Conservation (phyloP, 2,329 filamentous ascomycete species). For the Epichloe hybrida region DNA sequence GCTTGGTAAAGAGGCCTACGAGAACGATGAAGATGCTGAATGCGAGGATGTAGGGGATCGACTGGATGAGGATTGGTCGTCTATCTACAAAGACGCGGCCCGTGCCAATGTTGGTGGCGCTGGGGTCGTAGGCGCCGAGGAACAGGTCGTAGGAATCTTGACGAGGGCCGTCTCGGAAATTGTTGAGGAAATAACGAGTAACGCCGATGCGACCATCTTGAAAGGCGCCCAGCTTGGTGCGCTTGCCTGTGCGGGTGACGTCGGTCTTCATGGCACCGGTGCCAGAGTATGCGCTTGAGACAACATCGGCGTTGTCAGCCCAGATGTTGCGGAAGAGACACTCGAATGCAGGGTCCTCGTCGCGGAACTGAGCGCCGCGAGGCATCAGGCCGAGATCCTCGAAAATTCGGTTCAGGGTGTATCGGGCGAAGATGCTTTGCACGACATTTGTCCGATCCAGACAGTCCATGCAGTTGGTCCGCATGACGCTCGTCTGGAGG, state of each 20-base stretch:
- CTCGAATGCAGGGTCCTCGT: slow-evolving; percentile 71
- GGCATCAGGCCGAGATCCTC: slow-evolving; percentile 68
- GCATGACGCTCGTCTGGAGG: slow-evolving; percentile 77
- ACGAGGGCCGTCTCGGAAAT: slow-evolving; percentile 83
- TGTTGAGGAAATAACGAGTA: slow-evolving; percentile 83
- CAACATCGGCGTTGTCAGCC: slow-evolving; percentile 96
- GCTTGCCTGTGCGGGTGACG: slow-evolving; percentile 82
- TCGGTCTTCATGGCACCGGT: slow-evolving; percentile 98
- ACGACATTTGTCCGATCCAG: slow-evolving; percentile 96
- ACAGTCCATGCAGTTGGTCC: slow-evolving; percentile 99
- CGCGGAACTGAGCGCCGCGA: slow-evolving; percentile 61
- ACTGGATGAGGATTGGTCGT: slow-evolving; percentile 75
- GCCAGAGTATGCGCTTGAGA: slow-evolving; percentile 84
- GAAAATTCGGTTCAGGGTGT: slow-evolving; percentile 78
- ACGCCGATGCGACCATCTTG: slow-evolving; percentile 81
- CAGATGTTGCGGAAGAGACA: slow-evolving; percentile 90
- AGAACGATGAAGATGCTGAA: slow-evolving; percentile 76
- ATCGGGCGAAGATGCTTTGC: slow-evolving; percentile 89
- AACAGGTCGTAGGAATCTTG: slow-evolving; percentile 96
- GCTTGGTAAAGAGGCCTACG: slow-evolving; percentile 58
- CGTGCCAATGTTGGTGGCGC: slow-evolving; percentile 55
- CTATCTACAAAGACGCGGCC: slow-evolving; percentile 70
- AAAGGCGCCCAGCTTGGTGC: slow-evolving; percentile 72
- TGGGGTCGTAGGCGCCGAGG: slow-evolving; percentile 71
- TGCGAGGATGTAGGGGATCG: slow-evolving; percentile 81